Evolutionary conservation across 2,329 filamentous ascomycete species (phyloP).

Genomic region (Fusarium luffae): DNA sequence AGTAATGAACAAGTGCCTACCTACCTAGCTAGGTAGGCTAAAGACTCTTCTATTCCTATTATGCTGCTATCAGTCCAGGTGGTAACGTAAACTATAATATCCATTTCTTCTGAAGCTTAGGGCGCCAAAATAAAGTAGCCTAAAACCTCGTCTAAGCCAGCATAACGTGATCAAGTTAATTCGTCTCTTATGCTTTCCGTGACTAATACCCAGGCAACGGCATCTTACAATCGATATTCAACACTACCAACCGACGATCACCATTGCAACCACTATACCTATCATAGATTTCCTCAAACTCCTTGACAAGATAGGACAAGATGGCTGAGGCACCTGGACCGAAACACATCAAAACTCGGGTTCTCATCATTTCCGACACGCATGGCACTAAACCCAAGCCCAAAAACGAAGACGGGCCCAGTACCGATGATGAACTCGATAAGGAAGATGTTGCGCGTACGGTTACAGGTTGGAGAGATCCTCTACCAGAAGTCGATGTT

Average conservation of each 20-base stretch:
- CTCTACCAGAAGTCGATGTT: conserved; percentile 56
- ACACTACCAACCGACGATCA: no score
- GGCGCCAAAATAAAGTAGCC: no score
- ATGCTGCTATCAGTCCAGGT: no score
- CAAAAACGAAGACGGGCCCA: conserved; percentile 14
- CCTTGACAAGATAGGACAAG: not conserved
- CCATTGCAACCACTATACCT: no score
- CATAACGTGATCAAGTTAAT: not conserved
- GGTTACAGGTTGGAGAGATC: conserved; percentile 47
- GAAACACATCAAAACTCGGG: conserved; percentile 49
- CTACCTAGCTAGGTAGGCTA: not conserved
- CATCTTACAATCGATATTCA: no score
- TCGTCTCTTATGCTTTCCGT: not conserved
- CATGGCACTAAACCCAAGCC: conserved; percentile 45
- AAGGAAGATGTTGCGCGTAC: conserved; percentile 16
- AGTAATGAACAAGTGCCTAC: conserved; percentile 15
- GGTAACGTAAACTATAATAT: no score
- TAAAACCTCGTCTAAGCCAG: no score
- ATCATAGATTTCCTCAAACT: no score
- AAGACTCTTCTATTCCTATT: not conserved
- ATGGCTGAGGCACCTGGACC: conserved; percentile 20
- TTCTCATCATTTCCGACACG: conserved; percentile 55
- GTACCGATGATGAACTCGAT: conserved; percentile 44
- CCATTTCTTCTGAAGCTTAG: no score
- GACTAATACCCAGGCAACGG: no score